Base-by-base conservation (phyloP, 768 basidiomycete genomes). In the Boletus sp. region DNA sequence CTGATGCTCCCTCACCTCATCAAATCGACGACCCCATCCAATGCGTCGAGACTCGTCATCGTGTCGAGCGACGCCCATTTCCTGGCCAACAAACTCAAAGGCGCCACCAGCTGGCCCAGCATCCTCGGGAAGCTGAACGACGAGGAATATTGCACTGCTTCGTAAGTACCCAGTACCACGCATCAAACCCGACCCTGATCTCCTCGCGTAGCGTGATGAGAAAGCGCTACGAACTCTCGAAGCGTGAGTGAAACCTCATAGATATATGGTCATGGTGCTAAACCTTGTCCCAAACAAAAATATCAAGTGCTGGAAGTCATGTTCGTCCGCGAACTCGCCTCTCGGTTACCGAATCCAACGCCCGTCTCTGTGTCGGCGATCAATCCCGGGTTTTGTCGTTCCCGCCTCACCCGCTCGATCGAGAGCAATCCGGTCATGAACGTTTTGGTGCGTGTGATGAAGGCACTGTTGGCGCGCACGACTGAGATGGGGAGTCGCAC, bases 341-440 rank as follows among this genome's bases (percentile, higher is more conserved):
- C 65, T 13, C 74, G 68, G 34, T 59, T 74, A 14, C 64, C 68
- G 7, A 41, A 55, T 9, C 53, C 63, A 30, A 57, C 61, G 3
- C 64, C 70, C 1, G 55, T 77, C 32, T 60, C 69, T 4, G 61
- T 73, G 43, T 64, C 64, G 10, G 62, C 68, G 35, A 60, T 70
- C 47, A 65, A 71, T 45, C 75, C 76, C 2, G 74, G 75, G 5
- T 67, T 72, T 44, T 74, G 73, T 35, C 42, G 64, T 46, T 75
- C 74, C 17, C 57, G 62, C 25, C 63, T 76, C 44, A 47, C 56
- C 1, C 64, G 70, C 33, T 47, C 60, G 17, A 14, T 56, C 7
- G 61, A 64, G 21, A 51, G 50, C 4, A 57, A 59, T 32, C 33
- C 49, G 17, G 5, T 53, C 19, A 4, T 56, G 0, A 40, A 49